Percentiles rank a stretch among this genome's conserved stretches.
Evolutionary conservation across 768 basidiomycete genomes (phyloP).

Genomic region (Coprinopsis strossmayeri): DNA sequence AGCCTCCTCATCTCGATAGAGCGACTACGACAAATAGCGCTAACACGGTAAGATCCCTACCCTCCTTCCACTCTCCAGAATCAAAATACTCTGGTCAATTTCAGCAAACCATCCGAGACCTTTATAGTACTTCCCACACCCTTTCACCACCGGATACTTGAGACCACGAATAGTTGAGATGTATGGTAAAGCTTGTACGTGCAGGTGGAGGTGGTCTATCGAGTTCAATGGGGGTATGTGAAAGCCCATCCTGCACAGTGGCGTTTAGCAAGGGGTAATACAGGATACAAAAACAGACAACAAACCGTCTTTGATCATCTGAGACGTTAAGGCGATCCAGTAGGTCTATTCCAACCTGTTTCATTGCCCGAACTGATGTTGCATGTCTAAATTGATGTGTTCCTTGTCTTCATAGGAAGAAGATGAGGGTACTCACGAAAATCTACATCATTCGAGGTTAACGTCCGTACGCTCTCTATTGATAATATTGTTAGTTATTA

Average conservation of each 20-base stretch:
- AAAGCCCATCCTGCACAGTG: slow-evolving; percentile 59
- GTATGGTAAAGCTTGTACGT: slow-evolving; percentile 68
- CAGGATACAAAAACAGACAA: no score
- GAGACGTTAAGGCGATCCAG: slow-evolving; percentile 43
- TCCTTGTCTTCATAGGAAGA: neutral
- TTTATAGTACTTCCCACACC: slow-evolving; percentile 39
- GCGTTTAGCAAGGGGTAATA: slow-evolving; percentile 10
- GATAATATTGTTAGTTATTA: no score
- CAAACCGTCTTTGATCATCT: slow-evolving; percentile 39
- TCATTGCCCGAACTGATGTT: slow-evolving; percentile 28
- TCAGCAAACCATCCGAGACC: slow-evolving; percentile 63
- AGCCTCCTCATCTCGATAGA: no score
- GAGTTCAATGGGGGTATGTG: slow-evolving; percentile 78
- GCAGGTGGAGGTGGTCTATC: slow-evolving; percentile 68
- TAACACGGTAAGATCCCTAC: slow-evolving; percentile 48
- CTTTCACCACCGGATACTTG: slow-evolving; percentile 44
- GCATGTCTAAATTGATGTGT: no score
- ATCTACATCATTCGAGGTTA: slow-evolving; percentile 36
- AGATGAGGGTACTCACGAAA: slow-evolving; percentile 33
- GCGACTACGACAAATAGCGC: no score
- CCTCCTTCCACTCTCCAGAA: slow-evolving; percentile 48
- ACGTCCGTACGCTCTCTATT: slow-evolving; percentile 44
- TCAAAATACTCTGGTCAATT: slow-evolving; percentile 49
- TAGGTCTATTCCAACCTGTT: slow-evolving; percentile 41
- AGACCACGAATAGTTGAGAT: slow-evolving; percentile 25